Percentiles rank a stretch among this genome's conserved stretches.
Conservation (phyloP, 805 yeast species). For the Suhomyces xylopsoci region DNA sequence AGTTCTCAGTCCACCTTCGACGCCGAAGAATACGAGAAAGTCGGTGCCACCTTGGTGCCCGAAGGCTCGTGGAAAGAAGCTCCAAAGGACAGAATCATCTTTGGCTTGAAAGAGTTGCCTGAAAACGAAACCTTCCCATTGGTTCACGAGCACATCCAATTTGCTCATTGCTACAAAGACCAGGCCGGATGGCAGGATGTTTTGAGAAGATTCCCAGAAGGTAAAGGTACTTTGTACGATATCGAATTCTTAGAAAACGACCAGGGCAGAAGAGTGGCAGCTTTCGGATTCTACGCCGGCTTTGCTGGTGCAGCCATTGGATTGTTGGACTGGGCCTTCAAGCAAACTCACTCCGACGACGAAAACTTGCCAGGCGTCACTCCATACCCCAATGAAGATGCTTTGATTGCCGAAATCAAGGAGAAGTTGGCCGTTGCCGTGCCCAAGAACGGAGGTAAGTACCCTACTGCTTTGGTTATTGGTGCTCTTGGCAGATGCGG, state of each 20-base stretch:
- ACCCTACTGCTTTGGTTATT: slow-evolving; percentile 81
- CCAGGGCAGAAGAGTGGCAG: slow-evolving; percentile 97
- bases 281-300: slow-evolving; percentile 99
- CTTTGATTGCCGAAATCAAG: slow-evolving; percentile 69
- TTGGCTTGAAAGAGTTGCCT: slow-evolving; percentile 94
- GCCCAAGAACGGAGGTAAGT: slow-evolving; percentile 55
- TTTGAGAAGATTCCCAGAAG: slow-evolving; percentile 81
- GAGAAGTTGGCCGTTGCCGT: slow-evolving; percentile 54
- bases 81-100: slow-evolving; percentile 83
- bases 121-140: slow-evolving; percentile 88
- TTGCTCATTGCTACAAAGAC: slow-evolving; percentile 97
- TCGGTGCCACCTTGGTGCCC: slow-evolving; percentile 87
- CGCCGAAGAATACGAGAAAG: slow-evolving; percentile 69
- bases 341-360: slow-evolving; percentile 65
- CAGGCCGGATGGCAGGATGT: slow-evolving; percentile 98
- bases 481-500: slow-evolving; percentile 99
- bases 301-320: slow-evolving; percentile 99
- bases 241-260: slow-evolving; percentile 92
- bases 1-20: slow-evolving; percentile 79
- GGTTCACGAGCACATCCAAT: slow-evolving; percentile 93
- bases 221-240: slow-evolving; percentile 88
- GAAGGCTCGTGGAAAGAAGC: slow-evolving; percentile 92
- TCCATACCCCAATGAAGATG: slow-evolving; percentile 80
- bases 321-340: slow-evolving; percentile 89
- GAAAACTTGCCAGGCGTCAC: slow-evolving; percentile 74